A percentile compares a stretch with the other conserved stretches of the same genome.
Evolutionary conservation across 176 grass and related monocot species (phyloP).

Genomic region (Zea mays): DNA sequence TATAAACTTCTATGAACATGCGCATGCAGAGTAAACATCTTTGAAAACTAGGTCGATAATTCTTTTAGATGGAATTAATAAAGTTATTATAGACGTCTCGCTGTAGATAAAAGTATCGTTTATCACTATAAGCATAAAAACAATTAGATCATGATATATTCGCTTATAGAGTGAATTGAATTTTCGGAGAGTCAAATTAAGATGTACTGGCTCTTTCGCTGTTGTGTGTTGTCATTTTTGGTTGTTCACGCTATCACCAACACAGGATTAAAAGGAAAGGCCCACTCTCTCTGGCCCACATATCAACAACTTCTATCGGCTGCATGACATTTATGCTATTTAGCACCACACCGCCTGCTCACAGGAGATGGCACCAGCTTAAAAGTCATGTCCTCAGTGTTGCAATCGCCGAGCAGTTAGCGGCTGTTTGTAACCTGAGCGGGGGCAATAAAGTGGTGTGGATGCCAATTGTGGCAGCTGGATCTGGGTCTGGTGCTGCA

Average conservation of each 20-base stretch:
- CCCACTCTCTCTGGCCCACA: background rate
- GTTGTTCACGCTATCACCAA: background rate
- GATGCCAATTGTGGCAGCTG: background rate
- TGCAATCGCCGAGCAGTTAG: background rate
- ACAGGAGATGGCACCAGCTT: background rate
- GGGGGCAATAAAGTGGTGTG: conserved; percentile 6
- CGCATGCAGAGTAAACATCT: too few relatives aligned
- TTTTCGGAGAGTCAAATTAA: too few relatives aligned
- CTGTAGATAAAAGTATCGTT: too few relatives aligned
- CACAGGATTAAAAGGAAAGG: background rate
- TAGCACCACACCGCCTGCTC: background rate
- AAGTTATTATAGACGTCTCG: too few relatives aligned
- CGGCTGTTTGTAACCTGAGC: conserved; percentile 6
- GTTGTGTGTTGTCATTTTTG: too few relatives aligned
- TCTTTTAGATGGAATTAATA: too few relatives aligned
- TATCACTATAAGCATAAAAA: too few relatives aligned
- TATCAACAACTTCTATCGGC: background rate
- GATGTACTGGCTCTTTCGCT: too few relatives aligned
- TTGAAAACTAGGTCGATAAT: too few relatives aligned
- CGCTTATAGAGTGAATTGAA: too few relatives aligned
- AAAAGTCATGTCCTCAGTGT: background rate
- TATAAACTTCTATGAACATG: too few relatives aligned
- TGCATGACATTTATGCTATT: background rate
- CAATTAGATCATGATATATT: too few relatives aligned
- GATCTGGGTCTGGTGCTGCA: background rate